phyloP scores from a whole-genome alignment of 257 asterid species.

The Echites panduratus region DNA sequence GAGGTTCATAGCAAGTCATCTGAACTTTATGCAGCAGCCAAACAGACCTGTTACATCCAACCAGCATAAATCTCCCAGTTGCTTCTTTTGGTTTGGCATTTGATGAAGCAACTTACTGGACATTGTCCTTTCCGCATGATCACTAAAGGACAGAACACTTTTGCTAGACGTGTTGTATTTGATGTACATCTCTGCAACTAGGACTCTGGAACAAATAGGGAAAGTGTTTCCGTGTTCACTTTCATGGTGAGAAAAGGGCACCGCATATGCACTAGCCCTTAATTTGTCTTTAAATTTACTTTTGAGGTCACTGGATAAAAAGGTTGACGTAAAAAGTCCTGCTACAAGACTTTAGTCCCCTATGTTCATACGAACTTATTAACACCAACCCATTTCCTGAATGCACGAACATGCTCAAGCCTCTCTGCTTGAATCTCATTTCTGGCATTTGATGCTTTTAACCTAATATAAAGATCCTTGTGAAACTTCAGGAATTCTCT shows the following conservation, averaged over 20 bases:
- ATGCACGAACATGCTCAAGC: slow-evolving; percentile 67
- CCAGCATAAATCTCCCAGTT: too few species aligned
- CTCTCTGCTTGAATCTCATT: slow-evolving; percentile 61
- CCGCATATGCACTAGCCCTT: too few species aligned
- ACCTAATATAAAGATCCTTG: slow-evolving; percentile 61
- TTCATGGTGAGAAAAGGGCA: neutral
- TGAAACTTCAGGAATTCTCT: slow-evolving; percentile 62
- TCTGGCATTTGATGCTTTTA: slow-evolving; percentile 42
- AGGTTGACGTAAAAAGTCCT: neutral
- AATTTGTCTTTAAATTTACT: too few species aligned
- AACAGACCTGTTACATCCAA: neutral
- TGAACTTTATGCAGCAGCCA: neutral
- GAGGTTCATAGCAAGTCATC: neutral
- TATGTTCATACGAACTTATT: slow-evolving; percentile 18
- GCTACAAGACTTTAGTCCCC: neutral
- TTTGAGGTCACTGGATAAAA: neutral
- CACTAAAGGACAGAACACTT: neutral
- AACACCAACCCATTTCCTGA: slow-evolving; percentile 60
- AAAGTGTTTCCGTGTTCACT: neutral
- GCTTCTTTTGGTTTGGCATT: neutral
- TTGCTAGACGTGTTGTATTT: neutral
- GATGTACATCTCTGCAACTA: neutral
- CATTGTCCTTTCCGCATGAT: neutral
- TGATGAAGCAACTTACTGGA: neutral
- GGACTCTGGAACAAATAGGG: neutral